Evolutionary conservation across 2,329 filamentous ascomycete genomes (phyloP).

Genomic region (Aureobasidium uvarum): DNA sequence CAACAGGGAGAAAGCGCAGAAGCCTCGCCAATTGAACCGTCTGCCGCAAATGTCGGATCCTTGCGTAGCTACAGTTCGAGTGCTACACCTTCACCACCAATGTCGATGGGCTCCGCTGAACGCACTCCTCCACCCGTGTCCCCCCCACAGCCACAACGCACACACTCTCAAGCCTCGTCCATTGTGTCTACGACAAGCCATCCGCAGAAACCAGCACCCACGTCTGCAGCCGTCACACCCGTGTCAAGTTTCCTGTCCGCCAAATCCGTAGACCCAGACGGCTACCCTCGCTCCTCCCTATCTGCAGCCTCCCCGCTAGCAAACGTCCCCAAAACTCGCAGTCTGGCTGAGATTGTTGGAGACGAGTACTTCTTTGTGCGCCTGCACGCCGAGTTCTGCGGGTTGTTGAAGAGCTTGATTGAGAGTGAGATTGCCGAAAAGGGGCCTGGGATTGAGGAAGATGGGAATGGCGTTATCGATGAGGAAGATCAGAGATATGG

Average conservation of each 20-base stretch:
- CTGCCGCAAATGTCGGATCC: background rate
- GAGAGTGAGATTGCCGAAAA: constrained; percentile 6
- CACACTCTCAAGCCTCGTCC: background rate
- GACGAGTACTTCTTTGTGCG: constrained; percentile 26
- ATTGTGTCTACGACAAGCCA: background rate
- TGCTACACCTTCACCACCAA: constrained; percentile 22
- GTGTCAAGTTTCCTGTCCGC: constrained; percentile 26
- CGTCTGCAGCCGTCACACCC: constrained; percentile 18
- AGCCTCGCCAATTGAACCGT: background rate
- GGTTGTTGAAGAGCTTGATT: constrained; percentile 19
- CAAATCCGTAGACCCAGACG: constrained; percentile 26
- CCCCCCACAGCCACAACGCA: background rate
- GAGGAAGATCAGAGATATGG: constrained; percentile 5
- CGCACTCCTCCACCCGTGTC: constrained; percentile 3
- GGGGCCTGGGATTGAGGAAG: background rate
- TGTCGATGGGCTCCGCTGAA: constrained; percentile 18
- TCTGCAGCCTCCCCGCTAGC: constrained; percentile 11
- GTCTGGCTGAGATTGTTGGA: constrained; percentile 19
- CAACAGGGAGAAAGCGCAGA: constrained; percentile 13
- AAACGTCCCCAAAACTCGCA: constrained; percentile 20
- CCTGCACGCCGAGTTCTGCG: constrained; percentile 26
- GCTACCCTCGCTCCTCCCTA: constrained; percentile 24
- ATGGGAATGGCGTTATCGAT: background rate
- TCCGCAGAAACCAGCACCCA: background rate
- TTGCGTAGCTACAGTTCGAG: constrained; percentile 10